Conservation (phyloP, 306 rosid species). For the Cyamopsis tetragonoloba region DNA sequence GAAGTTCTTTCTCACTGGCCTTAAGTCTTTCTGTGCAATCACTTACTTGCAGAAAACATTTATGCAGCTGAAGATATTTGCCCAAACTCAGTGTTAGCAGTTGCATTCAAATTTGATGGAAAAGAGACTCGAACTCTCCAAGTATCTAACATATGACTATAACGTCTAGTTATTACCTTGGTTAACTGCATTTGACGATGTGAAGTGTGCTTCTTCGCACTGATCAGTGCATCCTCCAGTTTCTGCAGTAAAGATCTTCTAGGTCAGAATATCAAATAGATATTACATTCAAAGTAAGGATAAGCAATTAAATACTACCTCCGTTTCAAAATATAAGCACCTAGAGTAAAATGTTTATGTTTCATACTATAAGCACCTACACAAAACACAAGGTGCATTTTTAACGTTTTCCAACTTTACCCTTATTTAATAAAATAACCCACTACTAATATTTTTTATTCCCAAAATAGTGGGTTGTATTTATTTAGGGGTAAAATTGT, state of each 20-base stretch:
- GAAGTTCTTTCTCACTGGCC: slow-evolving; percentile 72
- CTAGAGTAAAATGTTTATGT: too few relatives aligned
- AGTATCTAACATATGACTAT: neutral
- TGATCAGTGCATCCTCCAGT: slow-evolving; percentile 80
- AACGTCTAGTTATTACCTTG: slow-evolving; percentile 50
- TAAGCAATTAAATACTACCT: neutral
- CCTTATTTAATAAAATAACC: too few relatives aligned
- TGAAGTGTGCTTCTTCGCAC: slow-evolving; percentile 69
- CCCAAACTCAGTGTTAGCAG: slow-evolving; percentile 24
- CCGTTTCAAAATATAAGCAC: too few relatives aligned
- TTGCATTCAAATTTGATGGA: slow-evolving; percentile 18
- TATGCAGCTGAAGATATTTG: slow-evolving; percentile 62
- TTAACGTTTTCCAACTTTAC: too few relatives aligned
- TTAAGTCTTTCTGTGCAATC: slow-evolving; percentile 59
- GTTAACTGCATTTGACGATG: slow-evolving; percentile 56
- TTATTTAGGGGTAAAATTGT: too few relatives aligned
- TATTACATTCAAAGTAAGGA: neutral
- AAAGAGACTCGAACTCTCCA: neutral
- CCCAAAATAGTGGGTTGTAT: too few relatives aligned
- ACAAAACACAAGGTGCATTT: too few relatives aligned
- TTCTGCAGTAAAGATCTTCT: slow-evolving; percentile 50
- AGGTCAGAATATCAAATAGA: slow-evolving; percentile 20
- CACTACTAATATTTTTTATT: too few relatives aligned
- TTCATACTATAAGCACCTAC: too few relatives aligned
- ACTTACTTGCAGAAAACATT: slow-evolving; percentile 54